Percentiles rank a stretch among this genome's conserved stretches.
These are phyloP conservation scores for Mycena floridula DNA, from an alignment of 768 basidiomycete genomes.

Conservation along the genomic window DNA sequence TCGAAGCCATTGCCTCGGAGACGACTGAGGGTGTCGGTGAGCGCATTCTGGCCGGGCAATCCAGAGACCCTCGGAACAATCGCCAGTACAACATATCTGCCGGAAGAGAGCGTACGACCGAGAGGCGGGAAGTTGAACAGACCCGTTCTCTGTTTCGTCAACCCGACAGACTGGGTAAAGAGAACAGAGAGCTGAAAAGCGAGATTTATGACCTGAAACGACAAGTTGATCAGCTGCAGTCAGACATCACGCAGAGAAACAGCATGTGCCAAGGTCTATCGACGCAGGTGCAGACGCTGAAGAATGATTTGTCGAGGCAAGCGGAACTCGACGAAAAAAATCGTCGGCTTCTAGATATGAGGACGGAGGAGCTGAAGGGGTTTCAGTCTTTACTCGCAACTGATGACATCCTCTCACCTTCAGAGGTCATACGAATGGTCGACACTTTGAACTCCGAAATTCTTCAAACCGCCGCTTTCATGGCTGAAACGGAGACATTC, in stretches of 20 bases:
- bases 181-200: no score
- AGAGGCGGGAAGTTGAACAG: no score
- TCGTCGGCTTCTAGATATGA: constrained; percentile 13
- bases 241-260: no score
- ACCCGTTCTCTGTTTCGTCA: no score
- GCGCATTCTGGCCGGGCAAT: background rate
- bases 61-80: background rate
- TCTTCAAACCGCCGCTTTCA: constrained; percentile 36
- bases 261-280: no score
- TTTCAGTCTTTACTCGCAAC: constrained; percentile 38
- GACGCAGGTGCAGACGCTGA: no score
- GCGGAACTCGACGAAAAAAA: no score
- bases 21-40: background rate
- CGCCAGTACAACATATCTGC: background rate
- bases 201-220: no score
- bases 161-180: no score
- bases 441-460: constrained; percentile 43
- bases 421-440: constrained; percentile 30
- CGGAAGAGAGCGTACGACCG: background rate
- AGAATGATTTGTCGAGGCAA: no score
- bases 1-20: no score
- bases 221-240: background rate
- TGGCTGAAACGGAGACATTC: constrained; percentile 27
- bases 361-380: constrained; percentile 33
- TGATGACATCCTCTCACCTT: constrained; percentile 35